Base-by-base conservation (phyloP, 495 filamentous ascomycete species). In the Penicillium herquei region DNA sequence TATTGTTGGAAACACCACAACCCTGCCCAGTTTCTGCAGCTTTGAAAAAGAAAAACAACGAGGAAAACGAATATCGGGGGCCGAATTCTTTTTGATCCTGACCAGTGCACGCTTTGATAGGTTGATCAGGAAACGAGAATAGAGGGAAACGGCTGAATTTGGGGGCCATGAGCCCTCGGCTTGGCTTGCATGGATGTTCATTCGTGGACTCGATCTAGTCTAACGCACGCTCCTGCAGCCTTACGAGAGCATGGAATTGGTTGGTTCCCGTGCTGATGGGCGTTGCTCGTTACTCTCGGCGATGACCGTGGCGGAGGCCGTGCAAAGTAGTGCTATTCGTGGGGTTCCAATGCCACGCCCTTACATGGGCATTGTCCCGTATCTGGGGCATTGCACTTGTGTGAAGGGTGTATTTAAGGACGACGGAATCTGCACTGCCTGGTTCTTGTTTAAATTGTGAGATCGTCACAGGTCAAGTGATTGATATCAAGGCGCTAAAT, bases 141-240 rank as follows among this genome's bases (percentile, higher is more conserved):
- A 37, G 12, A 37, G 34, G 9, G 40, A 31, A 45, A 14, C 26
- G 52, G 56, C 59, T 62, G 60, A 63, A 54, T 11, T 57, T 64
- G 61, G 61, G 61, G 64, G 64, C 61, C 61, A 51, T 51, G n/a
- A 39, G 49, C 49, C 9, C 47, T 13, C 17, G 49, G 21, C 49
- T 46, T 46, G 16, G 43, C 33, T 16, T 31, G 18, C 17, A 32
- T n/a, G 39, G 48, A 31, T 52, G 35, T 45, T 59, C 46, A 56
- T 67, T 62, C 51, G 57, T 32, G 32, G 50, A 10, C 12, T 6
- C 34, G 2, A 35, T 26, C 49, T 35, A 63, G 47, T 56, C 44
- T 59, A 57, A 62, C 53, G 62, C 54, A 63, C 49, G 51, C 39
- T 34, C 57, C 57, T 68, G 62, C 65, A 68, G 62, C 65, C 62